phyloP scores from a whole-genome alignment of 2,329 filamentous ascomycete genomes.

The Sclerotinia nivalis region DNA sequence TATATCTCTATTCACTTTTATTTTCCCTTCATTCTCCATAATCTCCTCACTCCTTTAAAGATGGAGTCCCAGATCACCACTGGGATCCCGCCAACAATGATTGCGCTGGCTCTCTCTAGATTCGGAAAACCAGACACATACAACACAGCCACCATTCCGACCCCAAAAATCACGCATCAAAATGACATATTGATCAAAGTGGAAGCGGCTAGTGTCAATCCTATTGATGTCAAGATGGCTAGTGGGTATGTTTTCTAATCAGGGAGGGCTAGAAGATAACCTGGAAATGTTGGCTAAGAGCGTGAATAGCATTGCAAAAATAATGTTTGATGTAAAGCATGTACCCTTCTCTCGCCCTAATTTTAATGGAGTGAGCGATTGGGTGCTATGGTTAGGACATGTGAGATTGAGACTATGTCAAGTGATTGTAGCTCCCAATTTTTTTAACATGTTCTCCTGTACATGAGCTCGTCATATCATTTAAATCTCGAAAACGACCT shows the following conservation, averaged over 20 bases:
- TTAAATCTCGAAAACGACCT: not conserved
- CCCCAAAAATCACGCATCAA: conserved; percentile 47
- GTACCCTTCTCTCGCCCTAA: not conserved
- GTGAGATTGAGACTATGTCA: not conserved
- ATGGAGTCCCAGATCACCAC: conserved; percentile 27
- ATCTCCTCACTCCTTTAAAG: not conserved
- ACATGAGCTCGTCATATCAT: not conserved
- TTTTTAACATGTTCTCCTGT: not conserved
- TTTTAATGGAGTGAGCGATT: not conserved
- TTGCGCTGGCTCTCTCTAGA: conserved; percentile 33
- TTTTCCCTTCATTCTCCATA: not conserved
- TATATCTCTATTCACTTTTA: not conserved
- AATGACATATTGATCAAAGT: conserved; percentile 50
- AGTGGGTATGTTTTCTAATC: conserved; percentile 34
- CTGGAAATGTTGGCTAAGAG: too few relatives aligned
- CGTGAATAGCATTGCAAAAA: not conserved
- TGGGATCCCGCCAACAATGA: conserved; percentile 34
- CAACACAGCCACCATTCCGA: conserved; percentile 46
- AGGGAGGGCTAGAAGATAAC: too few relatives aligned
- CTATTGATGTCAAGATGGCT: conserved; percentile 47
- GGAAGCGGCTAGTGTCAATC: conserved; percentile 49
- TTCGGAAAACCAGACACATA: conserved; percentile 36
- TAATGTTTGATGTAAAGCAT: conserved; percentile 3
- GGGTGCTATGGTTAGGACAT: not conserved
- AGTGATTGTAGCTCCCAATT: not conserved